Base-by-base conservation (phyloP, 495 filamentous ascomycete species). In the Lasiosphaeria ovina region DNA sequence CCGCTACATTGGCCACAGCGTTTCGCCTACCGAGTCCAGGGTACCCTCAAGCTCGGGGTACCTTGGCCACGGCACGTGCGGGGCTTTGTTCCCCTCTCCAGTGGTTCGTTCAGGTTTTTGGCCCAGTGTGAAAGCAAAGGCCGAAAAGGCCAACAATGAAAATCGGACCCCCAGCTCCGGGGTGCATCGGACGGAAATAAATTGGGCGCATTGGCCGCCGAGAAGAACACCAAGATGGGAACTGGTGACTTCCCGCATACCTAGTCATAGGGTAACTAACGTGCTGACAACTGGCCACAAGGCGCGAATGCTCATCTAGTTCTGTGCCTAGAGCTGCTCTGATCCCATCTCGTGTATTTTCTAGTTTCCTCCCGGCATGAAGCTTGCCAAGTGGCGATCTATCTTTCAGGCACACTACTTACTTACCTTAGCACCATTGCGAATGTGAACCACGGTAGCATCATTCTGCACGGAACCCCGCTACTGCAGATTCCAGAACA, bases 141-240 rank as follows among this genome's bases (percentile, higher is more conserved):
- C 44, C 44, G 44, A 47, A 47, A 11, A 47, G 16, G 44, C 12
- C 44, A 7, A 47, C 11, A n/a, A 47, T 0, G 12, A n/a, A 47
- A 11, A 47, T 47, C 44, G 44, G 44, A 47, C 44, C 44, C 44
- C 44, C 44, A 14, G 44, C 44, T 47, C 44, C 44, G 44, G 44
- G 44, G 24, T 24, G 24, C 24, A 24, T 47, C 6, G 7, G 12
- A 5, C 12, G 16, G 6, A 3, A 47, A 47, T 47, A 47, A 47
- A 47, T 47, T 47, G 2, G 16, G 44, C 12, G 16, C 6, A 14
- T 47, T 1, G 12, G 16, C 44, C 12, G 12, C 8, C 16, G 12
- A n/a, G 12, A 11, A 47, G 16, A 47, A 11, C 12, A 4, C 12
- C 12, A 47, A 47, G 44, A 11, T 47, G 12, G 44, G 6, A 47